phyloP scores from a whole-genome alignment of 345 rosid species.

The Syzygium aromaticum region DNA sequence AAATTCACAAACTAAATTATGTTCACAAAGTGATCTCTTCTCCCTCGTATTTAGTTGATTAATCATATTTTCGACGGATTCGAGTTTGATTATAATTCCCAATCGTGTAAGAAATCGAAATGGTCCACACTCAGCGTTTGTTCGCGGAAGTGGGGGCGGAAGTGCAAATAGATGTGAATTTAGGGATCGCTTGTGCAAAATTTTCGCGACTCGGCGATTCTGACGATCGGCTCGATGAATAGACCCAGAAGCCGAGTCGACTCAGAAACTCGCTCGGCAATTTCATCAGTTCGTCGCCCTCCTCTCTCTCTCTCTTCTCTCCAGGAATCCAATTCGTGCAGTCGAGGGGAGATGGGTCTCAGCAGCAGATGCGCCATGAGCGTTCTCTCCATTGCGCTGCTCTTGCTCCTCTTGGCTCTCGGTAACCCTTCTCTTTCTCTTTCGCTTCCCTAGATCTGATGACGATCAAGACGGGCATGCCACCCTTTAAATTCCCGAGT shows the following conservation, averaged over 20 bases:
- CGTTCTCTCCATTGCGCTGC: background rate
- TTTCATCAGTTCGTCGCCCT: background rate
- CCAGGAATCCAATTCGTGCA: background rate
- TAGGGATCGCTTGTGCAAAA: background rate
- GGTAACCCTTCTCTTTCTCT: background rate
- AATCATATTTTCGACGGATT: fast-evolving
- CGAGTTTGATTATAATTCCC: background rate
- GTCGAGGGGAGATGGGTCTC: background rate
- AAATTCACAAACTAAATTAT: background rate
- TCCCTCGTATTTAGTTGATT: fast-evolving
- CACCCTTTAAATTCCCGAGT: background rate
- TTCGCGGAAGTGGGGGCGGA: background rate
- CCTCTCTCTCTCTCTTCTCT: background rate
- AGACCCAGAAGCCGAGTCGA: background rate
- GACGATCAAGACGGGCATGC: background rate
- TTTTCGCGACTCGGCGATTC: background rate
- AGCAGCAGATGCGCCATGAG: background rate
- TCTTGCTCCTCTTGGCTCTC: background rate
- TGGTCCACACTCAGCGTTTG: background rate
- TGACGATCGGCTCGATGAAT: background rate
- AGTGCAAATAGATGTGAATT: background rate
- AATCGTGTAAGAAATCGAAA: background rate
- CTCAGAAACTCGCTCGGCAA: background rate
- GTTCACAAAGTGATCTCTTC: background rate
- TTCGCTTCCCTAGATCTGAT: slow-evolving; percentile 1